Conservation (phyloP, 352 stramenopile genomes). For the Pythium sukuiense region DNA sequence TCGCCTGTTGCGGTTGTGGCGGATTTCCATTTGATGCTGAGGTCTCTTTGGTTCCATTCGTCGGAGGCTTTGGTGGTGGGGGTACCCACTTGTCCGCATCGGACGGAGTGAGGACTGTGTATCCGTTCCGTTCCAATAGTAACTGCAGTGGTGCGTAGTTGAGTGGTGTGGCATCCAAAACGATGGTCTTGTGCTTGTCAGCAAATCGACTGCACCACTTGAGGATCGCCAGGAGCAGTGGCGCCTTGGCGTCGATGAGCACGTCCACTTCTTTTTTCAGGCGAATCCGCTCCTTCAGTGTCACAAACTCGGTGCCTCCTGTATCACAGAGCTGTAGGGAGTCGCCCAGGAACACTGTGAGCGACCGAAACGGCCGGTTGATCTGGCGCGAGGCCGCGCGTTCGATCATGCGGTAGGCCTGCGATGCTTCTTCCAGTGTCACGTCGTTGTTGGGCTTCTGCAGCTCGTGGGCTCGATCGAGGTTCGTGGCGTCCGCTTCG, state of each 20-base stretch:
- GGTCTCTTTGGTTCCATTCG: not conserved
- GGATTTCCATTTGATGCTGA: not conserved
- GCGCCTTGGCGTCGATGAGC: conserved; percentile 65
- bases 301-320: conserved; percentile 48
- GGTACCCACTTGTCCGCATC: conserved; percentile 32
- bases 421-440: conserved; percentile 61
- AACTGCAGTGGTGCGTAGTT: conserved; percentile 47
- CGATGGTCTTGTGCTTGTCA: conserved; percentile 50
- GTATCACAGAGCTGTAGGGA: conserved; percentile 53
- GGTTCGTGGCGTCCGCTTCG: conserved; percentile 54
- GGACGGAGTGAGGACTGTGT: conserved; percentile 46
- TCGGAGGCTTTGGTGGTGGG: not conserved
- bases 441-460: conserved; percentile 40
- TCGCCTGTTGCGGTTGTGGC: not conserved
- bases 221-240: conserved; percentile 49
- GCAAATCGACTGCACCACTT: conserved; percentile 60
- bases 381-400: conserved; percentile 41
- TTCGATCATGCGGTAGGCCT: conserved; percentile 63
- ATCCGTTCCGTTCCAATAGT: conserved; percentile 45
- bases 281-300: conserved; percentile 43
- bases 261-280: conserved; percentile 69
- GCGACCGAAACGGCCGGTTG: conserved; percentile 49
- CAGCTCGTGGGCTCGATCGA: conserved; percentile 53
- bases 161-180: conserved; percentile 55
- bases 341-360: conserved; percentile 60